Conservation (phyloP, 352 stramenopile genomes). For the Phytophthora fragariaefolia region DNA sequence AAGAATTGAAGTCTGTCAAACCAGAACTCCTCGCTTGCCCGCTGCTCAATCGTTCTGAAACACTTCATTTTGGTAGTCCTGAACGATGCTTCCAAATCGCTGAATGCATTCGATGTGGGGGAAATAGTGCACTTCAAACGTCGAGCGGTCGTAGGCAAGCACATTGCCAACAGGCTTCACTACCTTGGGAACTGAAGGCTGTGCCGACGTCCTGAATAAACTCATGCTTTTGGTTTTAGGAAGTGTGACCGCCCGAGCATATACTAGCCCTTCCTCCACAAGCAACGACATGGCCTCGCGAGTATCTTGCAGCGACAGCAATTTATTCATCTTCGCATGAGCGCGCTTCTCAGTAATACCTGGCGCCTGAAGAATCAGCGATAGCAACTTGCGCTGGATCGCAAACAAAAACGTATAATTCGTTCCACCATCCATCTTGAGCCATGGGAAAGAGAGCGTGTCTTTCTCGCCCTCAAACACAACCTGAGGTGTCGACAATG, state of each 20-base stretch:
- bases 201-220: constrained; percentile 41
- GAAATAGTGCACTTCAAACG: constrained; percentile 74
- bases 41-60: constrained; percentile 1
- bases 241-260: constrained; percentile 48
- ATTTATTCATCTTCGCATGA: constrained; percentile 56
- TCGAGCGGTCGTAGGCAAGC: constrained; percentile 53
- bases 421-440: constrained; percentile 82
- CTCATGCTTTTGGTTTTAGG: constrained; percentile 3
- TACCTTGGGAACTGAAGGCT: constrained; percentile 33
- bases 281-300: constrained; percentile 72
- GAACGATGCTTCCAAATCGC: constrained; percentile 76
- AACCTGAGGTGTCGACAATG: constrained; percentile 41
- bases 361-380: constrained; percentile 57
- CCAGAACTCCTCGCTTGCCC: too few relatives aligned
- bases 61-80: constrained; percentile 73
- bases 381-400: constrained; percentile 78
- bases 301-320: constrained; percentile 78
- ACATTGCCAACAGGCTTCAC: constrained; percentile 52
- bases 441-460: constrained; percentile 78
- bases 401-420: constrained; percentile 81
- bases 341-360: constrained; percentile 70
- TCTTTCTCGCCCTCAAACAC: constrained; percentile 83
- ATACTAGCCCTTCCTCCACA: constrained; percentile 76
- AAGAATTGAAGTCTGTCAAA: too few relatives aligned
- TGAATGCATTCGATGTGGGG: constrained; percentile 82